These are phyloP conservation scores for Platanus orientalis DNA, from an alignment of 164 flowering plant genomes.

Conservation along the genomic window DNA sequence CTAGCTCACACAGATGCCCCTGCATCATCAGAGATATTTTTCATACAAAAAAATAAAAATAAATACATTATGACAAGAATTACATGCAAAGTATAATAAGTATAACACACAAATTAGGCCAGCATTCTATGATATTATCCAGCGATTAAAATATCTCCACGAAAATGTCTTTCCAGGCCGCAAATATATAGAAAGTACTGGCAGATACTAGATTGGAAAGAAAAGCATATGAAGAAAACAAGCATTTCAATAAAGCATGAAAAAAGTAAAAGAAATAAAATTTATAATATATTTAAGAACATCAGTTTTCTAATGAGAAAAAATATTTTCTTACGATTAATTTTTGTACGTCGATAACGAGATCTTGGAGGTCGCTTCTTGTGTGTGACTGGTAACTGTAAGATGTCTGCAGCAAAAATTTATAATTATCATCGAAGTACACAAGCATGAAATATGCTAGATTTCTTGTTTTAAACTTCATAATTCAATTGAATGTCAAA, in stretches of 20 bases:
- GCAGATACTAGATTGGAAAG: background rate
- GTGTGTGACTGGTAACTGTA: slow-evolving; percentile 75
- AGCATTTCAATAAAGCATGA: background rate
- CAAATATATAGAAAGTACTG: too few species aligned
- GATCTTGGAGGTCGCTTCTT: slow-evolving; percentile 75
- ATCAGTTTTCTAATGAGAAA: background rate
- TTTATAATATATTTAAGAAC: background rate
- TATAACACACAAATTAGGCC: too few species aligned
- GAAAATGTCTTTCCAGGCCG: too few species aligned
- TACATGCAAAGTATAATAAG: too few species aligned
- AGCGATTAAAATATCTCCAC: background rate
- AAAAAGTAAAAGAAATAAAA: background rate
- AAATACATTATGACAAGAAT: too few species aligned
- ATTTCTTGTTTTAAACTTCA: background rate
- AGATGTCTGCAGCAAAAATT: slow-evolving; percentile 63
- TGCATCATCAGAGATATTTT: too few species aligned
- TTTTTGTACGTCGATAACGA: slow-evolving; percentile 72
- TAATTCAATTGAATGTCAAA: background rate
- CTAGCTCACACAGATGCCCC: too few species aligned
- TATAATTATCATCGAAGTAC: slow-evolving; percentile 6
- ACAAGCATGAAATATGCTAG: background rate
- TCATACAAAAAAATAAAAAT: too few species aligned
- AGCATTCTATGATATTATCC: slow-evolving; percentile 1
- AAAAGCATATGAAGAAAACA: background rate
- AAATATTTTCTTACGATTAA: slow-evolving; percentile 62